phyloP scores from a whole-genome alignment of 805 yeast genomes.

The Candida coleopterorum region DNA sequence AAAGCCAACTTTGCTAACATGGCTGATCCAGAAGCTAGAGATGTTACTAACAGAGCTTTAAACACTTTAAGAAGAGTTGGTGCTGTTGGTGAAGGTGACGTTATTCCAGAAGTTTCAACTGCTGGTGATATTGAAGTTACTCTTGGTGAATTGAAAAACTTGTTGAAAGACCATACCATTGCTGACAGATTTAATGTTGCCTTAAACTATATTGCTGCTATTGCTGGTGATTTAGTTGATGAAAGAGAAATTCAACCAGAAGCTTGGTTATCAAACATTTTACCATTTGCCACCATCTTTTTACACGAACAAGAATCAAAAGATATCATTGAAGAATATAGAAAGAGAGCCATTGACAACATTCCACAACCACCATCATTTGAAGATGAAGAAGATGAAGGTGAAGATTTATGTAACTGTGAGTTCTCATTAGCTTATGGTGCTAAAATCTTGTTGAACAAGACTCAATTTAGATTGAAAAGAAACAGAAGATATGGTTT shows the following conservation, averaged over 20 bases:
- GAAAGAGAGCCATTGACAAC: constrained; percentile 96
- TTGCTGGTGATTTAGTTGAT: constrained; percentile 98
- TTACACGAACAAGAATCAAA: constrained; percentile 90
- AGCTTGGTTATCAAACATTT: constrained; percentile 83
- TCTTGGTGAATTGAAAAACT: constrained; percentile 70
- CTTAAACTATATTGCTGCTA: constrained; percentile 81
- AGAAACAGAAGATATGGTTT: constrained; percentile 99
- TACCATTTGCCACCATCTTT: constrained; percentile 95
- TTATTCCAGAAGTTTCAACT: constrained; percentile 93
- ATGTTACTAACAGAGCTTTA: constrained; percentile 94
- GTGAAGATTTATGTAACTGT: constrained; percentile 99
- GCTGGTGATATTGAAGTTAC: constrained; percentile 97
- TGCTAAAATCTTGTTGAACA: constrained; percentile 99
- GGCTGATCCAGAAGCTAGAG: constrained; percentile 99
- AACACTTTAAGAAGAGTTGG: constrained; percentile 98
- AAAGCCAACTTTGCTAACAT: constrained; percentile 90
- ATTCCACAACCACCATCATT: constrained; percentile 93
- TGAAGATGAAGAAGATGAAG: constrained; percentile 97
- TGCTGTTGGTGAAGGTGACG: constrained; percentile 86
- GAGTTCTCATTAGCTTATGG: constrained; percentile 99
- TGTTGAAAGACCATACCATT: constrained; percentile 62
- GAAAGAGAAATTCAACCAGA: constrained; percentile 90
- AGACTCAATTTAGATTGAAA: constrained; percentile 98
- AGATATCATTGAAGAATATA: constrained; percentile 83
- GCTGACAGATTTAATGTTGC: constrained; percentile 77